Conservation (phyloP, 305 asterid species). For the Fraxinus dipetala region DNA sequence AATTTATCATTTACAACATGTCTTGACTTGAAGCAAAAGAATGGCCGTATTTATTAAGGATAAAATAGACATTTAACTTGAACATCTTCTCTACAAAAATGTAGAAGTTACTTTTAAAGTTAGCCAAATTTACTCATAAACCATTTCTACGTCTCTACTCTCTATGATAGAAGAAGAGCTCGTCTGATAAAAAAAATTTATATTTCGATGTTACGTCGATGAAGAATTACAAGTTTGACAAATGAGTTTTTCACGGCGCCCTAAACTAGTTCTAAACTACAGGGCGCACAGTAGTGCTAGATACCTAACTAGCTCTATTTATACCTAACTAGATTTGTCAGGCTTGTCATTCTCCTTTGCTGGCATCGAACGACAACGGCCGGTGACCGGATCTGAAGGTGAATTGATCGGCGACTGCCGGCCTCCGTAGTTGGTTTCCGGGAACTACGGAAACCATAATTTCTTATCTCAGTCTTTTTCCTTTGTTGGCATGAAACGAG, state of each 20-base stretch:
- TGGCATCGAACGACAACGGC: conserved; percentile 23
- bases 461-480: neutral
- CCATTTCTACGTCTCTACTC: neutral
- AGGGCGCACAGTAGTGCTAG: conserved; percentile 1
- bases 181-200: neutral
- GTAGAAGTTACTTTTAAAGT: neutral
- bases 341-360: conserved; percentile 43
- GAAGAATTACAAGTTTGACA: conserved; percentile 48
- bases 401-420: conserved; percentile 7
- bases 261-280: neutral
- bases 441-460: neutral
- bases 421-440: neutral
- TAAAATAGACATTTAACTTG: neutral
- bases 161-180: neutral
- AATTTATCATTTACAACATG: too few relatives aligned
- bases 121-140: neutral
- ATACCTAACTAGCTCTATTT: neutral
- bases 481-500: neutral
- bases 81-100: neutral
- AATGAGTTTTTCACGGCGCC: conserved; percentile 1
- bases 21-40: too few relatives aligned
- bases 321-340: too few relatives aligned
- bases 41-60: too few relatives aligned
- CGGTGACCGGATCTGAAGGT: conserved; percentile 10
- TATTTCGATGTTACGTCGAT: conserved; percentile 10